Base-by-base conservation (phyloP, 2,329 filamentous ascomycete genomes). In the Diaporthe caulivora region DNA sequence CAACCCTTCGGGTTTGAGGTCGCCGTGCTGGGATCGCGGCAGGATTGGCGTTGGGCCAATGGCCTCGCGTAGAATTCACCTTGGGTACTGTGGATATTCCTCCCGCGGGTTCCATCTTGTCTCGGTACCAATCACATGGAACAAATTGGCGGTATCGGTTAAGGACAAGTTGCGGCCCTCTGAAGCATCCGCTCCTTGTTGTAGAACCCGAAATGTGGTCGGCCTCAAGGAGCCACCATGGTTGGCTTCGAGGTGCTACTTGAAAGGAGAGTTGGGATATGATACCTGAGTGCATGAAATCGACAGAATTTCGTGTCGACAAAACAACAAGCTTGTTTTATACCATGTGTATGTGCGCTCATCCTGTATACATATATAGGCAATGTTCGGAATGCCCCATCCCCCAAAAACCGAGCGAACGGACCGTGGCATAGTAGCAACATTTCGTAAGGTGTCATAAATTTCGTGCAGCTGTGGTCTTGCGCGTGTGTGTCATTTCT, bases 351-450 rank as follows among this genome's bases (percentile, higher is more conserved):
- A 37, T 21, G 37, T 24, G 31, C 29, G 21, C 29, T 37, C 44
- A 2, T 13, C 17, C 13, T 58, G 42, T 58, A 24, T 57, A 58
- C 68, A 47, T 58, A 70, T n/a, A 51, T 70, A 55, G 65, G 49
- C 67, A 57, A 26, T 26, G 26, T 42, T 47, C 17, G 18, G 26
- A 5, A 34, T 26, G 42, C 40, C 44, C 9, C 2, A 34, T 49
- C n/a, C 44, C 44, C n/a, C 31, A 10, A 51, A 37, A 51, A 2
- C 44, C 37, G 44, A 65, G 29, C 18, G 44, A 65, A 51, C 15
- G 15, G 29, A 21, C 29, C 26, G 24, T 65, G 18, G 13, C 18
- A 29, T 60, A 37, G 44, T 17, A 65, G 44, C 44, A 24, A 11
- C 17, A 34, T 49, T 26, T 65, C 44, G 44, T 65, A 37, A 51